Evolutionary conservation across 805 yeast genomes (phyloP), one percentile per base, ranked within the genome.

Genomic region (Pichia deserticola): DNA sequence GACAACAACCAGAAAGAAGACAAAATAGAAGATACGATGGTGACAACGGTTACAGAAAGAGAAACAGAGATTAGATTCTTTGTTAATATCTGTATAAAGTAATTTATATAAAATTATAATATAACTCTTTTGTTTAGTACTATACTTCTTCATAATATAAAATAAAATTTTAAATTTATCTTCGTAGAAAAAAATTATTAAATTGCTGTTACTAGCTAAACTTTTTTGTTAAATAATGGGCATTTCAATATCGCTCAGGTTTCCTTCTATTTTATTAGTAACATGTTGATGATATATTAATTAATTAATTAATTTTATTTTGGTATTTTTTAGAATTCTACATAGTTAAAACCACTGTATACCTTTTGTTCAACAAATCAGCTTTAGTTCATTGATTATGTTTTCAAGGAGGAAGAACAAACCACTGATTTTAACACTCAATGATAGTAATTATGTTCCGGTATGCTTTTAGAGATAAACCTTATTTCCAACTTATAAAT

Each of bases 1-100:
- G 84, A 73, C 76, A 60, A 50, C 61, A 63, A 44, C 48, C 49
- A 38, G 36, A 36, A 42, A 65, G 71, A 58, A 75, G 77, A 69
- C 42, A 39, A 12, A 64, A 70, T 69, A 79, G 78, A 70, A 77
- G 79, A 71, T 76, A 81, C 70, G 70, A 73, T 65, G 72, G 67
- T 61, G 71, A 70, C 61, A 78, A 71, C 55, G 69, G 67, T 54
- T 78, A 78, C 81, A 78, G 83, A 77, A 78, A 82, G 75, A 79
- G 85, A 77, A 49, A 63, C 60, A 66, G 71, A 66, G 69, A 65
- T 57, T 67, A 66, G 55, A 52, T 42, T 38, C 35, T 28, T 47
- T 33, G 9, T 40, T 34, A 32, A 11, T 28, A 11, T 28, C 32
- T 30, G 32, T 30, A 30, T 30, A 30, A 30, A 30, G 32, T 30